Evolutionary conservation across 345 rosid species (phyloP).

Genomic region (Salix koriyanagi): DNA sequence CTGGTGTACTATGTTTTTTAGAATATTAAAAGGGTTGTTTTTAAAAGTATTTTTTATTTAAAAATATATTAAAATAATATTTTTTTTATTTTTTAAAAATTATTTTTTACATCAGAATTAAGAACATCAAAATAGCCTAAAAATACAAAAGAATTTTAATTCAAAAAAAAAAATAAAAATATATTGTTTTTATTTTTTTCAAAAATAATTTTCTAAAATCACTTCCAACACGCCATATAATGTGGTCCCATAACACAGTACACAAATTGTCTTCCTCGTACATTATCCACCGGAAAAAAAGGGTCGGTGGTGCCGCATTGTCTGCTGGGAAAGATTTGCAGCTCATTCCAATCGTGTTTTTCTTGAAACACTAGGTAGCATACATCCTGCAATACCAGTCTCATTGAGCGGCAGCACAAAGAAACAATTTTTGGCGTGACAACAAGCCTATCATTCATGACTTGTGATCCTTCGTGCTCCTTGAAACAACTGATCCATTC

Average conservation of each 20-base stretch:
- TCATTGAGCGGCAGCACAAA: not conserved
- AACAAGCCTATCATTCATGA: not conserved
- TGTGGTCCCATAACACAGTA: not conserved
- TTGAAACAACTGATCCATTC: not conserved
- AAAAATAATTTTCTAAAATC: no score
- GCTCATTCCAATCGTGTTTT: slow-evolving; percentile 5
- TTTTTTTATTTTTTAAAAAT: no score
- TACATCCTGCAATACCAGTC: not conserved
- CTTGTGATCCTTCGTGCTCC: not conserved
- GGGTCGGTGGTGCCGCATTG: slow-evolving; percentile 29
- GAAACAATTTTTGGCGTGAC: not conserved
- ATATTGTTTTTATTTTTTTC: no score
- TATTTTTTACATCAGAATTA: no score
- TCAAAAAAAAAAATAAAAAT: no score
- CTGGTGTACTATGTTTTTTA: not conserved
- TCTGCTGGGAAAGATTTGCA: slow-evolving; percentile 15
- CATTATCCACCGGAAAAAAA: slow-evolving; percentile 16
- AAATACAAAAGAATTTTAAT: no score
- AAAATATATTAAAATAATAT: no score
- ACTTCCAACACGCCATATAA: not conserved
- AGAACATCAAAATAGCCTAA: no score
- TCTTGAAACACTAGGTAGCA: not conserved
- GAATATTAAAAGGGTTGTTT: no score
- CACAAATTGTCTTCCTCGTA: slow-evolving; percentile 26
- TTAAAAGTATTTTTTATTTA: no score